A percentile compares a stretch with the other conserved stretches of the same genome.
Evolutionary conservation across 768 basidiomycete species (phyloP).

Genomic region (Wakefieldia striispora): DNA sequence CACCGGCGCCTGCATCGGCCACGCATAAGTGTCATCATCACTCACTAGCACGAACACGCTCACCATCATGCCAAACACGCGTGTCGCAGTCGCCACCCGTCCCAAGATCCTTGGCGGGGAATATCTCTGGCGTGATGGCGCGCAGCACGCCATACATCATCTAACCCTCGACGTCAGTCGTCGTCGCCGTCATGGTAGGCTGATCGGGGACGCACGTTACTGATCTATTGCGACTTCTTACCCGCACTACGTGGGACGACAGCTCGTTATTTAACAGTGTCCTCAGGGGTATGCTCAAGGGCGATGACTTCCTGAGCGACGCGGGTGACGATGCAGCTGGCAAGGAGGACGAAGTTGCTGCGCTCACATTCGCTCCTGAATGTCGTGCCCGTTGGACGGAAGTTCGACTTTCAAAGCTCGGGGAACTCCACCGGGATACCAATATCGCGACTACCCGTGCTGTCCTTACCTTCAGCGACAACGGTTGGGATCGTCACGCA

Average conservation of each 20-base stretch:
- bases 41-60: constrained; percentile 16
- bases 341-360: constrained; percentile 83
- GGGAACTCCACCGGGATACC: constrained; percentile 87
- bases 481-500: constrained; percentile 72
- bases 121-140: constrained; percentile 68
- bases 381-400: constrained; percentile 92
- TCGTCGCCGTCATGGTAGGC: not conserved
- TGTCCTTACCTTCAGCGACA: constrained; percentile 80
- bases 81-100: constrained; percentile 60
- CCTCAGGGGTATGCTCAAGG: constrained; percentile 83
- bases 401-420: constrained; percentile 82
- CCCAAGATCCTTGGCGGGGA: constrained; percentile 70
- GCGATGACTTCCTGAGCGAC: constrained; percentile 83
- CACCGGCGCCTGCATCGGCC: constrained; percentile 52
- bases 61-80: constrained; percentile 71
- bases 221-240: constrained; percentile 72
- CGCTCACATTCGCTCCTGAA: constrained; percentile 78
- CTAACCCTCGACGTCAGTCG: constrained; percentile 26
- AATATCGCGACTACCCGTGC: constrained; percentile 84
- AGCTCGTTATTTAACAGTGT: constrained; percentile 87
- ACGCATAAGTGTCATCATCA: no score
- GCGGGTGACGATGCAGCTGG: constrained; percentile 59
- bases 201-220: constrained; percentile 42
- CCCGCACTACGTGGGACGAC: constrained; percentile 87
- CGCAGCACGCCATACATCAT: constrained; percentile 79